Base-by-base conservation (phyloP, 2,329 filamentous ascomycete species). In the Botryotinia narcissicola region DNA sequence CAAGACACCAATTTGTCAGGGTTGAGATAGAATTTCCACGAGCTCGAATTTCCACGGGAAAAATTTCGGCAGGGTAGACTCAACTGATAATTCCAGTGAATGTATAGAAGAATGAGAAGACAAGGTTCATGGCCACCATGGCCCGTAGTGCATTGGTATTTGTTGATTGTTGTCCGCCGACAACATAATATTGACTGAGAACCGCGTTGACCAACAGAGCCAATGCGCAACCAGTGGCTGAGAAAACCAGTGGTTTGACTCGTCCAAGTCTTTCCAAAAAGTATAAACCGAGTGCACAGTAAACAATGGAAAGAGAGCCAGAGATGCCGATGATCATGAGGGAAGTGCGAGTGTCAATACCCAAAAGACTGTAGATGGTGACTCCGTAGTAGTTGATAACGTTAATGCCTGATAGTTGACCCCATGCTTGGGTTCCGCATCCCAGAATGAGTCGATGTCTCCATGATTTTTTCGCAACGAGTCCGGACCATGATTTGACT, bases 361-460 rank as follows among this genome's bases (percentile, higher is more conserved):
- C 84, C 5, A 92, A 84, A 77, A 88, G 86, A 71, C 84, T 83
- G 83, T 93, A 93, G 77, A 93, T 92, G 74, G 88, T 29, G 1
- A 64, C 80, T 4, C 74, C 74, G 29, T 77, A 76, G 37, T 77
- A 77, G 42, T 76, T 75, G 18, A 76, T 84, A 40, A 57, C n/a
- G 14, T 29, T 57, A 18, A 57, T 57, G 6, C 54, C n/a, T 57
- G 54, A 32, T 29, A 57, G 25, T 57, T 57, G 54, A 7, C 54
- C n/a, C 54, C 54, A 57, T 57, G 54, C n/a, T 57, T 57, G 54
- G 25, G 20, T 57, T 32, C 54, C 54, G 8, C 25, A 32, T 32
- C 54, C 54, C 54, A 57, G 18, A 14, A 57, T 57, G 9, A 57
- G 16, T 57, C 54, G n/a, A 57, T 57, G 16, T 59, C 29, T 32